Base-by-base conservation (phyloP, 2,329 filamentous ascomycete genomes). In the Seiridium unicorne region DNA sequence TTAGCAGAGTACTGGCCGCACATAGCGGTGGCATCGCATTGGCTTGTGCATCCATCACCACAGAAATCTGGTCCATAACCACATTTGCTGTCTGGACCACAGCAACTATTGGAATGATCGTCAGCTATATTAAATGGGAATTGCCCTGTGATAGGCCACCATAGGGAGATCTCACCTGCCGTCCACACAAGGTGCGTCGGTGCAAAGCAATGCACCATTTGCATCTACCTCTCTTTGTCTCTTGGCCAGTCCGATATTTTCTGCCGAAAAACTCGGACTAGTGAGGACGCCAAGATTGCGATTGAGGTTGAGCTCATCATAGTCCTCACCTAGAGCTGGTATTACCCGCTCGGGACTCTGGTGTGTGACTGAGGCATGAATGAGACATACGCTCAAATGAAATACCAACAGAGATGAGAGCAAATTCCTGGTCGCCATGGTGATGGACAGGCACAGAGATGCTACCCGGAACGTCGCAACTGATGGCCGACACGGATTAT, bases 11-110 rank as follows among this genome's bases (percentile, higher is more conserved):
- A 55, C 18, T 55, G 51, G 9, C 51, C 54, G 32, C 54, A 56
- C 44, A 35, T 36, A 26, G 54, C 54, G 13, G 54, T 56, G 11
- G 54, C 54, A 56, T 56, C 44, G 26, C 54, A 56, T 1, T 56
- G 18, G 32, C 35, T 44, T 1, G 54, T 56, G 18, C 54, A 56
- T 4, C 44, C 54, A 18, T 46, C 44, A 7, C 40, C 54, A 26
- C 54, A 56, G 34, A 35, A 56, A 36, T 34, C 32, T 47, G 54
- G 54, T 26, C 54, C 54, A 18, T 56, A 56, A 18, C 54, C 54
- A 26, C 54, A 56, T 9, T 32, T 47, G 7, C 54, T 42, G 10
- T 18, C 18, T 26, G 10, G 5, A 5, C 51, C 51, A 35, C 51
- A 55, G 40, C 51, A 55, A 26, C 53, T 44, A 10, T 42, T 26